Percentiles rank a stretch among this genome's conserved stretches.
Evolutionary conservation across 345 rosid species (phyloP).

Genomic region (Eucalyptus camaldulensis): DNA sequence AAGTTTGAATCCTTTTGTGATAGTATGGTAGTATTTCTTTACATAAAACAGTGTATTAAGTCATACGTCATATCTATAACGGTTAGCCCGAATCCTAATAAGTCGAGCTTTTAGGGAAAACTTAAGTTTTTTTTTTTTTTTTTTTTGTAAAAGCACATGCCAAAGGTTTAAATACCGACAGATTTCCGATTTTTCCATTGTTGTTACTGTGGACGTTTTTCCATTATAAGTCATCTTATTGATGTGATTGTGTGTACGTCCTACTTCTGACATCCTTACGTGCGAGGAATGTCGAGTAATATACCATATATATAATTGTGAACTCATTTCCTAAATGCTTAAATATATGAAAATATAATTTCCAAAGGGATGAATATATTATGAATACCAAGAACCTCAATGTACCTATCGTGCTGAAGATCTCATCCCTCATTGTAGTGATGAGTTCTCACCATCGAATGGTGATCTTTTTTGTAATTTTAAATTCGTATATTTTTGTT

Average conservation of each 20-base stretch:
- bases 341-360: neutral
- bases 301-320: neutral
- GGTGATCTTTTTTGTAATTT: neutral
- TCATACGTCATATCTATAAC: fast-evolving
- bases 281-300: fast-evolving
- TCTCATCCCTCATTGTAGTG: neutral
- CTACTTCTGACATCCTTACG: neutral
- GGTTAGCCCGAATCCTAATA: neutral
- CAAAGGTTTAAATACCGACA: neutral
- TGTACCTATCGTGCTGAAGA: neutral
- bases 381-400: neutral
- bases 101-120: neutral
- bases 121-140: neutral
- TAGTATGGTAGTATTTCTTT: neutral
- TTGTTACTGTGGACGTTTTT: neutral
- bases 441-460: neutral
- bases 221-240: neutral
- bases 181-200: neutral
- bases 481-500: neutral
- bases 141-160: neutral
- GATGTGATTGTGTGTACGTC: neutral
- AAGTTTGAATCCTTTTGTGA: too few relatives aligned
- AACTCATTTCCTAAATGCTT: neutral
- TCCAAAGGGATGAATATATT: neutral
- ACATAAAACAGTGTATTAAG: fast-evolving